Base-by-base conservation (phyloP, 768 basidiomycete species). In the Amanita thiersii region DNA sequence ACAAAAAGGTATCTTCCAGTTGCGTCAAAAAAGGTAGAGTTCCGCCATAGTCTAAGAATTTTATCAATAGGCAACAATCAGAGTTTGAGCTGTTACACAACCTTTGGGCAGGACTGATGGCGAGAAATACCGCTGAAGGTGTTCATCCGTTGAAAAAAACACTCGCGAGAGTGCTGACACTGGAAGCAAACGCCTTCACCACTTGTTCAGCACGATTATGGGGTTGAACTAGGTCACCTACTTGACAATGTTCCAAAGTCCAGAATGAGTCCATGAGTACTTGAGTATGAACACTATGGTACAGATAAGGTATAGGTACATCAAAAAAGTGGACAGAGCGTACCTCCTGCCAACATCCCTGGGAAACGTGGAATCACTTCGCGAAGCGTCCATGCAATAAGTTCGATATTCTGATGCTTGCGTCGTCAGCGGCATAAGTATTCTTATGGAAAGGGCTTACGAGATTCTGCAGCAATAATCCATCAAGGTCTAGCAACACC, bases 291-390 rank as follows among this genome's bases (percentile, higher is more conserved):
- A 79, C 5, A 78, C 85, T 82, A 19, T n/a, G 14, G 7, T n/a
- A 51, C 9, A 44, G 37, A 40, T 44, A 48, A 23, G 46, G 40
- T 37, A 49, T 43, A 48, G 34, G 14, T 25, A 18, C 7, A 30
- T 15, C 20, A 4, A 28, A 7, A 24, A 14, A 17, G 19, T n/a
- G 17, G 15, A 34, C 26, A 26, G 35, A 39, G 52, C 64, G 50
- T 55, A 79, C 84, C 80, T 56, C 79, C 82, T 25, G 76, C 82
- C 21, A 87, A 61, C 76, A 87, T 75, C 40, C 84, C 85, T 39
- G 86, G 81, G 62, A 77, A 86, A 39, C 73, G 71, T 26, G 83
- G 82, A 31, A 80, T 66, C 21, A 81, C 66, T 49, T 87, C 81
- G 46, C 72, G 72, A 44, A 79, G 52, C 35, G 72, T 70, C 79